Conservation (phyloP, 805 yeast species). For the Ascoidea rubescens region DNA sequence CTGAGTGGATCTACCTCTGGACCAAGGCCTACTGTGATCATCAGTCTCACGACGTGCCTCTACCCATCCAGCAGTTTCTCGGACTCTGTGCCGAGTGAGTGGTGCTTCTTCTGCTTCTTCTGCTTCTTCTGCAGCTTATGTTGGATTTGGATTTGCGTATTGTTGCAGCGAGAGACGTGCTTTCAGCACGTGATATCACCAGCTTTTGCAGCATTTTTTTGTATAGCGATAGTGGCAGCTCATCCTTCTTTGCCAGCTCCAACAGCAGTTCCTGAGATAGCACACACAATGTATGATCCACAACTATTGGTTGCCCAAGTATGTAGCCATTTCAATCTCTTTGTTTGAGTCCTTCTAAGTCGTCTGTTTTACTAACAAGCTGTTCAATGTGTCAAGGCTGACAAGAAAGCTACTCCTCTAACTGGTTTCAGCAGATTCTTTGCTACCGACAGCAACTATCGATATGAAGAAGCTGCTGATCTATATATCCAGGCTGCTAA, state of each 20-base stretch:
- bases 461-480: conserved; percentile 88
- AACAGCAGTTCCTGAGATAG: too few relatives aligned
- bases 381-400: conserved; percentile 32
- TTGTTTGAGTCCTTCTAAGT: background rate
- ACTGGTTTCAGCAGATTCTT: conserved; percentile 59
- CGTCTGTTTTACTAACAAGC: background rate
- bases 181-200: too few relatives aligned
- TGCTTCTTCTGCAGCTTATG: too few relatives aligned
- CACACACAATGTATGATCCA: conserved; percentile 13
- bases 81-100: background rate
- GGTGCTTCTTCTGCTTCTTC: too few relatives aligned
- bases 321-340: background rate
- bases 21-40: background rate
- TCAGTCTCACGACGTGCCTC: background rate
- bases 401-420: conserved; percentile 53
- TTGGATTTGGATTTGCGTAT: too few relatives aligned
- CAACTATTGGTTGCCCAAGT: conserved; percentile 14
- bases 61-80: background rate
- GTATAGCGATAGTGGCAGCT: too few relatives aligned
- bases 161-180: too few relatives aligned
- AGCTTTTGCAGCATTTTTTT: too few relatives aligned
- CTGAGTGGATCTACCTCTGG: background rate
- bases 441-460: conserved; percentile 45
- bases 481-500: conserved; percentile 90
- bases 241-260: too few relatives aligned